Conservation (phyloP, 176 grass and related monocot genomes). For the Cenchrus purpureus region DNA sequence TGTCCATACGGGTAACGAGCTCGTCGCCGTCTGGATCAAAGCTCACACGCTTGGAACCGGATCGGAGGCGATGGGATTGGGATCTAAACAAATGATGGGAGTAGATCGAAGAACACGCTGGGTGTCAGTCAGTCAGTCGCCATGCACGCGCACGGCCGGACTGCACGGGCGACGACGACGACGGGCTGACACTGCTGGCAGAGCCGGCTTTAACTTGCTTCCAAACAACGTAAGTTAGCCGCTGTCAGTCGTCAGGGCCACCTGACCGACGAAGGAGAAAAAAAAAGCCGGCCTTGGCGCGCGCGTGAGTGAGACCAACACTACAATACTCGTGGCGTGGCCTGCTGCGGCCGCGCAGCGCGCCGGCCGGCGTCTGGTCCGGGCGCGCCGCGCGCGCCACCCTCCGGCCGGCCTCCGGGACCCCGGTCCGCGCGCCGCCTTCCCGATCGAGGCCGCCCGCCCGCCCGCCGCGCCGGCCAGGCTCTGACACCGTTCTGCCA, state of each 20-base stretch:
- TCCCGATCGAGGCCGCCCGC: constrained; percentile 6
- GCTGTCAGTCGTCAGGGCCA: background rate
- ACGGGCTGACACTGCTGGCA: constrained; percentile 10
- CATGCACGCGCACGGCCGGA: background rate
- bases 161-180: too few species aligned
- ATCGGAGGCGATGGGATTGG: too few species aligned
- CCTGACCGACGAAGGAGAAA: background rate
- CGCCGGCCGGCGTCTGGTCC: constrained; percentile 46
- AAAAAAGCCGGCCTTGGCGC: background rate
- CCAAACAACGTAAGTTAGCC: constrained; percentile 37
- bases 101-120: background rate
- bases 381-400: background rate
- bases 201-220: constrained; percentile 41
- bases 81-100: too few species aligned
- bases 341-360: background rate
- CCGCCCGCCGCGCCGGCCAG: background rate
- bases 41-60: too few species aligned
- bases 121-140: background rate
- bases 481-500: constrained; percentile 49
- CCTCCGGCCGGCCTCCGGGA: background rate
- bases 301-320: background rate
- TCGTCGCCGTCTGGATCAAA: too few species aligned
- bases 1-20: too few species aligned
- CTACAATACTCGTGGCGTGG: background rate
- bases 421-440: constrained; percentile 32